Conservation (phyloP, 2,329 filamentous ascomycete genomes). For the Neospermospora avenae region DNA sequence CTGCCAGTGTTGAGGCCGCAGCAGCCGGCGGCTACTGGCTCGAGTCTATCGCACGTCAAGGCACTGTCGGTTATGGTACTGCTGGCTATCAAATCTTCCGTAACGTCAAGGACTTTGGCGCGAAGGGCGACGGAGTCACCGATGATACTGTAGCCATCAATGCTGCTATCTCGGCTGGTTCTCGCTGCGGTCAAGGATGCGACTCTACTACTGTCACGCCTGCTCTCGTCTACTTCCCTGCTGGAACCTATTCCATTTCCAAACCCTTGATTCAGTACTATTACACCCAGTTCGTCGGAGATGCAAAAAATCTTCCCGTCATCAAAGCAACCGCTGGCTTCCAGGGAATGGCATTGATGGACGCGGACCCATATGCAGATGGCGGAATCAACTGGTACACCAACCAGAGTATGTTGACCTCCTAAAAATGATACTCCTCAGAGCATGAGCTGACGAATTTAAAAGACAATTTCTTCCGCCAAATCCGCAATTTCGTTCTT, state of each 20-base stretch:
- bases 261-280: slow-evolving; percentile 80
- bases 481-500: slow-evolving; percentile 78
- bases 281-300: slow-evolving; percentile 90
- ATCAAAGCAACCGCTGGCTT: slow-evolving; percentile 74
- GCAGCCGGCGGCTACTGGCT: slow-evolving; percentile 33
- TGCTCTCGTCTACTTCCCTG: slow-evolving; percentile 85
- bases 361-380: slow-evolving; percentile 77
- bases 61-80: slow-evolving; percentile 36
- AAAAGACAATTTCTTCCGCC: slow-evolving; percentile 71
- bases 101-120: slow-evolving; percentile 74
- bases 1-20: slow-evolving; percentile 10
- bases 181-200: slow-evolving; percentile 76
- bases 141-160: slow-evolving; percentile 92
- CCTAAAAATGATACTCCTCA: too few species aligned
- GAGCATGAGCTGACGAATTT: neutral
- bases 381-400: slow-evolving; percentile 70
- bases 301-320: slow-evolving; percentile 67
- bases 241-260: slow-evolving; percentile 81
- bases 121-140: slow-evolving; percentile 62
- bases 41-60: slow-evolving; percentile 32
- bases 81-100: slow-evolving; percentile 69
- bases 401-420: slow-evolving; percentile 63
- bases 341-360: slow-evolving; percentile 81
- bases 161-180: slow-evolving; percentile 70
- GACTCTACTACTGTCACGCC: slow-evolving; percentile 81